These are phyloP conservation scores for Globisporangium sylvaticum DNA, from an alignment of 352 stramenopile species.

Conservation along the genomic window DNA sequence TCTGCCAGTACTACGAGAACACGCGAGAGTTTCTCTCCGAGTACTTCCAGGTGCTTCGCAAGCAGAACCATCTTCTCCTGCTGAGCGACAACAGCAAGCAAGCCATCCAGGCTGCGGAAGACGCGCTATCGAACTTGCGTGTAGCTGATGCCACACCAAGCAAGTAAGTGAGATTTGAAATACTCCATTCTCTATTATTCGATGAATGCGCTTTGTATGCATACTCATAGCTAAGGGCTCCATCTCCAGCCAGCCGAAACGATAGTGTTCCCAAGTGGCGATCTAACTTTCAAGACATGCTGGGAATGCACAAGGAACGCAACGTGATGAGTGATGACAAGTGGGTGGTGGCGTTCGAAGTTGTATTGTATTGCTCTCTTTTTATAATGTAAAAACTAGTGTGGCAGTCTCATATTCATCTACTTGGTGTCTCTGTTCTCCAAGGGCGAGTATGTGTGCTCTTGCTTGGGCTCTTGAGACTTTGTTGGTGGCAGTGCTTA, in stretches of 20 bases:
- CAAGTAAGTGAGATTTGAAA: background rate
- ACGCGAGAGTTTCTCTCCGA: slow-evolving; percentile 5
- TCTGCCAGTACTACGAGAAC: slow-evolving; percentile 10
- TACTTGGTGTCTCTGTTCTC: background rate
- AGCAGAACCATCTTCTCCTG: slow-evolving; percentile 7
- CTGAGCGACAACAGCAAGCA: slow-evolving; percentile 25
- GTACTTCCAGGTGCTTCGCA: slow-evolving; percentile 17
- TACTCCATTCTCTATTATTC: background rate
- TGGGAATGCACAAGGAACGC: background rate
- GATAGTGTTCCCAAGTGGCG: background rate
- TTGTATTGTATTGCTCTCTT: slow-evolving; percentile 4
- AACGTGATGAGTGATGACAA: background rate
- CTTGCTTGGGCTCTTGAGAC: background rate
- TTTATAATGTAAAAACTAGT: slow-evolving; percentile 6
- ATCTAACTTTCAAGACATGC: background rate
- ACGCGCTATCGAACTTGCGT: slow-evolving; percentile 19
- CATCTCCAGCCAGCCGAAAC: background rate
- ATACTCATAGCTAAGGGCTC: background rate
- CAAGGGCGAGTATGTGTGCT: background rate
- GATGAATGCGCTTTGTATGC: background rate
- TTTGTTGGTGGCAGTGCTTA: slow-evolving; percentile 2
- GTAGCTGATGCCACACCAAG: background rate
- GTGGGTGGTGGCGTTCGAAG: background rate
- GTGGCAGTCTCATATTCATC: slow-evolving; percentile 8
- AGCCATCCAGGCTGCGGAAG: slow-evolving; percentile 21